Evolutionary conservation across 2,329 filamentous ascomycete genomes (phyloP).

Genomic region (Daldinia sp.): DNA sequence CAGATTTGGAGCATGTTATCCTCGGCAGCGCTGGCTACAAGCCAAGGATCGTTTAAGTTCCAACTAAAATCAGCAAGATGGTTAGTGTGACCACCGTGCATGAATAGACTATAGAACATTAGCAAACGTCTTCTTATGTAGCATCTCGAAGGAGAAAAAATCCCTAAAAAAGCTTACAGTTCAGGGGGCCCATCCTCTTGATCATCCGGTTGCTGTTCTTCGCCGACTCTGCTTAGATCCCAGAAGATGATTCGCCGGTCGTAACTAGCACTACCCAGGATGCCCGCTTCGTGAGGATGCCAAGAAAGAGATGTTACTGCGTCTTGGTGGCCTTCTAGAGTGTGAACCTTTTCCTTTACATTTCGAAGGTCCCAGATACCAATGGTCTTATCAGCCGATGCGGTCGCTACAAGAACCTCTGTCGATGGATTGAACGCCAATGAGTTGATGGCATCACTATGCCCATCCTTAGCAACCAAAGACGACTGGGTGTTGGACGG

Average conservation of each 20-base stretch:
- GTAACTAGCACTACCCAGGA: slow-evolving; percentile 90
- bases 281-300: slow-evolving; percentile 90
- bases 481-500: slow-evolving; percentile 71
- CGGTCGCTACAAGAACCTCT: slow-evolving; percentile 91
- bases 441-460: slow-evolving; percentile 94
- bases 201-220: slow-evolving; percentile 95
- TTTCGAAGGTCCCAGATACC: slow-evolving; percentile 96
- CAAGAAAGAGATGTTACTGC: slow-evolving; percentile 91
- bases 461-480: slow-evolving; percentile 74
- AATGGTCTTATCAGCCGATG: slow-evolving; percentile 93
- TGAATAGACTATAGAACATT: slow-evolving; percentile 75
- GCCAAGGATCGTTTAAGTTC: slow-evolving; percentile 97
- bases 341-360: slow-evolving; percentile 87
- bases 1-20: slow-evolving; percentile 97
- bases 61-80: slow-evolving; percentile 96
- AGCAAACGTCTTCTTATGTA: slow-evolving; percentile 8
- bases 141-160: too few relatives aligned
- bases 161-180: slow-evolving; percentile 74
- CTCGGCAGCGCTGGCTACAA: slow-evolving; percentile 93
- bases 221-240: slow-evolving; percentile 90
- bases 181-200: slow-evolving; percentile 94
- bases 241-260: slow-evolving; percentile 95
- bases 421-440: slow-evolving; percentile 91
- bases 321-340: slow-evolving; percentile 86
- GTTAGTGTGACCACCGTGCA: slow-evolving; percentile 98